A percentile compares a stretch with the other conserved stretches of the same genome.
Conservation (phyloP, 1,139 yeast species). For the Geotrichum reessii region DNA sequence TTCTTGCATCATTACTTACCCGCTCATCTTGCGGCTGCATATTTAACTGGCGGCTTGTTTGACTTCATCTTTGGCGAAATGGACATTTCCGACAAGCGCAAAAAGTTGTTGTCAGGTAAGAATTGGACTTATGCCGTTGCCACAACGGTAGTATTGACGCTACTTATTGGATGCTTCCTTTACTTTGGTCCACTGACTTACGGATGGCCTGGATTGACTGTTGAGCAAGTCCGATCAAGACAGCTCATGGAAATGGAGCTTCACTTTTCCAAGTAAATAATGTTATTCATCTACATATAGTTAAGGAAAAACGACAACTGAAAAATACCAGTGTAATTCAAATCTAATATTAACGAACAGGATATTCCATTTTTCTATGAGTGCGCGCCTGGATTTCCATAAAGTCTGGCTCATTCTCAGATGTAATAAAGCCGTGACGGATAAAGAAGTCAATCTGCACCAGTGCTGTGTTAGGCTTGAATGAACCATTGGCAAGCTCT, state of each 20-base stretch:
- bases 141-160: constrained; percentile 38
- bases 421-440: constrained; percentile 65
- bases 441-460: constrained; percentile 77
- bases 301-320: background rate
- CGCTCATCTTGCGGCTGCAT: constrained; percentile 85
- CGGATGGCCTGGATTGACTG: constrained; percentile 62
- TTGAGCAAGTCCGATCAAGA: constrained; percentile 63
- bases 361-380: constrained; percentile 71
- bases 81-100: constrained; percentile 25
- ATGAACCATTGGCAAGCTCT: constrained; percentile 49
- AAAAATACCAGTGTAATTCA: background rate
- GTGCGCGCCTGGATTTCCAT: constrained; percentile 51
- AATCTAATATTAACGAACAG: constrained; percentile 31
- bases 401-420: constrained; percentile 59
- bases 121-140: constrained; percentile 13
- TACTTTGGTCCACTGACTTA: constrained; percentile 82
- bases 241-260: constrained; percentile 78
- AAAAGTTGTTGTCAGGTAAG: background rate
- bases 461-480: constrained; percentile 85
- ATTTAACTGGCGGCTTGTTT: constrained; percentile 73
- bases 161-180: constrained; percentile 58
- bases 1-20: constrained; percentile 94
- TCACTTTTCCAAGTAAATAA: constrained; percentile 66
- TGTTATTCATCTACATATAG: background rate
- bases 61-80: constrained; percentile 69